A percentile compares a stretch with the other conserved stretches of the same genome.
These are phyloP conservation scores for Fraxinus angustifolia DNA, from an alignment of 305 asterid species.

Conservation along the genomic window DNA sequence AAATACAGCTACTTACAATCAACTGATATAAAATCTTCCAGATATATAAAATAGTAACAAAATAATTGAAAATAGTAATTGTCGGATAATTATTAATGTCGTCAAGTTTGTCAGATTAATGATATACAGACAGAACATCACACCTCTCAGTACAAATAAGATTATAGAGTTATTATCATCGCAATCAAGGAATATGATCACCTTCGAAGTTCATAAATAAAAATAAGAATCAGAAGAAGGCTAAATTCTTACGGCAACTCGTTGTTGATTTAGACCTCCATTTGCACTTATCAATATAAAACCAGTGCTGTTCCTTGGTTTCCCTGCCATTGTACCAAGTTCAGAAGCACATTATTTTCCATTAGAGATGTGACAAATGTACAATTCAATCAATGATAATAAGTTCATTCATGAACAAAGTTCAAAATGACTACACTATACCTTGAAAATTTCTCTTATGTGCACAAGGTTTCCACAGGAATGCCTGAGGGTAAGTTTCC, in stretches of 20 bases:
- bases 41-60: neutral
- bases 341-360: conserved; percentile 23
- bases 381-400: neutral
- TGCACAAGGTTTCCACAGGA: conserved; percentile 81
- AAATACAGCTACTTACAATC: neutral
- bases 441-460: conserved; percentile 46
- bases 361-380: conserved; percentile 1
- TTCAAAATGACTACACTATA: conserved; percentile 9
- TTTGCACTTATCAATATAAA: conserved; percentile 78
- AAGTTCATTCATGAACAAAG: neutral
- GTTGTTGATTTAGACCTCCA: conserved; percentile 93
- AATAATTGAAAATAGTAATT: neutral
- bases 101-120: neutral
- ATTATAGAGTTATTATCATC: neutral
- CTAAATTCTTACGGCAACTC: conserved; percentile 75
- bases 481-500: conserved; percentile 54
- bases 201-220: neutral
- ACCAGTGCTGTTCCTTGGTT: conserved; percentile 48
- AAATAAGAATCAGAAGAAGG: neutral
- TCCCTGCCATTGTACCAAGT: conserved; percentile 57
- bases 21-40: neutral
- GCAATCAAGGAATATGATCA: neutral
- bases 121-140: neutral
- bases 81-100: neutral
- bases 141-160: neutral